Evolutionary conservation across 768 basidiomycete species (phyloP).

Genomic region (Mycena capillaripes): DNA sequence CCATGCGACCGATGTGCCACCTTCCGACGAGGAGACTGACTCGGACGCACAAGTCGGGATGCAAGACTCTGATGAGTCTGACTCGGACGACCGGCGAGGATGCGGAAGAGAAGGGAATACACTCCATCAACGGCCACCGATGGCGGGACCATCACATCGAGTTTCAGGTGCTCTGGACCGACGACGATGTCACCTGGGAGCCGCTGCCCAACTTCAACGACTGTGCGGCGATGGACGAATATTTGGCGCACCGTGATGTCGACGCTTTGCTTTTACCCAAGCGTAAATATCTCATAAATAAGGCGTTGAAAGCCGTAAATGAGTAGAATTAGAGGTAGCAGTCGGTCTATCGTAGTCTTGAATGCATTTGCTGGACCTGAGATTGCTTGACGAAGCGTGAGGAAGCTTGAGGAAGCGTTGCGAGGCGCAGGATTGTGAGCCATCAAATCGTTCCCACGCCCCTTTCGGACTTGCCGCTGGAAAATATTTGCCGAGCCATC

Average conservation of each 20-base stretch:
- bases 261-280: not conserved
- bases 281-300: not conserved
- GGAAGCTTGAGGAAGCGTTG: not conserved
- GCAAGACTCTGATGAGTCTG: too few relatives aligned
- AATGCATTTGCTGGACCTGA: not conserved
- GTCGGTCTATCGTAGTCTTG: not conserved
- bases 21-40: too few relatives aligned
- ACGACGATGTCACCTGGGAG: conserved; percentile 32
- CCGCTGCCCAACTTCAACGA: not conserved
- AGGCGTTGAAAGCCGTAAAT: not conserved
- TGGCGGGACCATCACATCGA: conserved; percentile 8
- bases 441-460: conserved; percentile 1
- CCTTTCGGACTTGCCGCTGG: not conserved
- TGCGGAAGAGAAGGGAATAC: too few relatives aligned
- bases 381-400: not conserved
- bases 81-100: too few relatives aligned
- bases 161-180: conserved; percentile 28
- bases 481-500: conserved; percentile 15
- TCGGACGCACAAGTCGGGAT: too few relatives aligned
- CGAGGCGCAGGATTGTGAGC: not conserved
- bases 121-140: too few relatives aligned
- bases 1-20: too few relatives aligned
- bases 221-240: not conserved
- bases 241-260: too few relatives aligned
- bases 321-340: not conserved